A percentile compares a stretch with the other conserved stretches of the same genome.
phyloP scores from a whole-genome alignment of 225 moss, liverwort and hornwort species.

The Climacium dendroides region DNA sequence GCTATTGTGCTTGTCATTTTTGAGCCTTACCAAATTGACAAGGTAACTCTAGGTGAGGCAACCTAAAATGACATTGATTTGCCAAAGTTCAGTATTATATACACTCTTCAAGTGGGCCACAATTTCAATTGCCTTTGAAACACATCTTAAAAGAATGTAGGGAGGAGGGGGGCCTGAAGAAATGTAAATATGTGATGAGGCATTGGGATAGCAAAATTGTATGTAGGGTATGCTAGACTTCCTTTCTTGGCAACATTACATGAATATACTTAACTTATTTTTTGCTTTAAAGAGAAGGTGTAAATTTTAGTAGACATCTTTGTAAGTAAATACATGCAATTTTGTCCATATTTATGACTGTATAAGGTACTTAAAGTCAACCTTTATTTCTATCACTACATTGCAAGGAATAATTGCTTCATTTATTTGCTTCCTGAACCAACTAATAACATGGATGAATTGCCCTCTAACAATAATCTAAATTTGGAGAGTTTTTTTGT shows the following conservation, averaged over 20 bases:
- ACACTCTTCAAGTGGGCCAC: background rate
- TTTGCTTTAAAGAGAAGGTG: background rate
- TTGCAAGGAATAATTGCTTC: background rate
- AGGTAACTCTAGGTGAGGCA: too few species aligned
- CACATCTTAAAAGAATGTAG: background rate
- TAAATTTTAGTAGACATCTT: background rate
- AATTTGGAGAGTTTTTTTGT: background rate
- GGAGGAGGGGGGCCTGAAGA: background rate
- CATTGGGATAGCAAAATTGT: background rate
- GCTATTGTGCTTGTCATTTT: background rate
- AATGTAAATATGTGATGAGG: background rate
- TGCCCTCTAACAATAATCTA: fast-evolving
- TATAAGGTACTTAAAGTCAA: background rate
- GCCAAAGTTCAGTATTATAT: too few species aligned
- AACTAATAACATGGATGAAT: fast-evolving
- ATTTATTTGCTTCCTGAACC: background rate
- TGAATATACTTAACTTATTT: background rate
- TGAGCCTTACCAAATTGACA: background rate
- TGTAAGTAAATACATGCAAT: background rate
- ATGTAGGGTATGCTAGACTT: fast-evolving
- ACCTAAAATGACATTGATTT: too few species aligned
- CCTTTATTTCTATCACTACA: background rate
- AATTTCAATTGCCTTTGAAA: background rate
- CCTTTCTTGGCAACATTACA: background rate
- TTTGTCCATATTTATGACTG: background rate